A percentile compares a stretch with the other conserved stretches of the same genome.
phyloP scores from a whole-genome alignment of 176 grass and related monocot genomes.

The Calamus simplicifolius region DNA sequence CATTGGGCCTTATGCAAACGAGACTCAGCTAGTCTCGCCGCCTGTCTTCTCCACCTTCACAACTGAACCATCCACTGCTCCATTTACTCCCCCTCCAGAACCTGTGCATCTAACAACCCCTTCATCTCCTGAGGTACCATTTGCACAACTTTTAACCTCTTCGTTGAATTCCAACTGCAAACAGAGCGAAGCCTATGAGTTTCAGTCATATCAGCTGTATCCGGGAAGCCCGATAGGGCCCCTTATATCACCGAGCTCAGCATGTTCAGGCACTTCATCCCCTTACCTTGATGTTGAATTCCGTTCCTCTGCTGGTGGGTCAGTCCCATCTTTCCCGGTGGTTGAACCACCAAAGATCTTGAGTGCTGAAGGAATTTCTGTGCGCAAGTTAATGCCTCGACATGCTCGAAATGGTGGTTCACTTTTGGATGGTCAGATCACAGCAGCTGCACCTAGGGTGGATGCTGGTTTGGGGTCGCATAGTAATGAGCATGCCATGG shows the following conservation, averaged over 20 bases:
- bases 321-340: constrained; percentile 46
- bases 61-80: constrained; percentile 93
- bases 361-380: constrained; percentile 51
- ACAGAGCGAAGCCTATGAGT: constrained; percentile 35
- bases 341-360: constrained; percentile 57
- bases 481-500: constrained; percentile 63
- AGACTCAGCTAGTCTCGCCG: constrained; percentile 91
- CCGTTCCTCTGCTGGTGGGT: constrained; percentile 10
- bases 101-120: constrained; percentile 83
- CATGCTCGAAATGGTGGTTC: constrained; percentile 59
- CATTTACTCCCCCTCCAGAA: constrained; percentile 87
- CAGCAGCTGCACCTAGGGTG: constrained; percentile 51
- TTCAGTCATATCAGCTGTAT: constrained; percentile 59
- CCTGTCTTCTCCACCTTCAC: constrained; percentile 87
- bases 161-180: constrained; percentile 35
- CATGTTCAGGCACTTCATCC: constrained; percentile 71
- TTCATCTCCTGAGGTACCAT: constrained; percentile 96
- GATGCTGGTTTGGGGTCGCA: constrained; percentile 45
- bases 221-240: constrained; percentile 66
- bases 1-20: constrained; percentile 87
- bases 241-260: constrained; percentile 64
- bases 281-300: constrained; percentile 53
- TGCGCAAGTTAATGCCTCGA: constrained; percentile 58
- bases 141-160: constrained; percentile 82
- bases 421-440: constrained; percentile 62